phyloP scores from a whole-genome alignment of 441 rosid genomes.

The Gossypium gossypioides region DNA sequence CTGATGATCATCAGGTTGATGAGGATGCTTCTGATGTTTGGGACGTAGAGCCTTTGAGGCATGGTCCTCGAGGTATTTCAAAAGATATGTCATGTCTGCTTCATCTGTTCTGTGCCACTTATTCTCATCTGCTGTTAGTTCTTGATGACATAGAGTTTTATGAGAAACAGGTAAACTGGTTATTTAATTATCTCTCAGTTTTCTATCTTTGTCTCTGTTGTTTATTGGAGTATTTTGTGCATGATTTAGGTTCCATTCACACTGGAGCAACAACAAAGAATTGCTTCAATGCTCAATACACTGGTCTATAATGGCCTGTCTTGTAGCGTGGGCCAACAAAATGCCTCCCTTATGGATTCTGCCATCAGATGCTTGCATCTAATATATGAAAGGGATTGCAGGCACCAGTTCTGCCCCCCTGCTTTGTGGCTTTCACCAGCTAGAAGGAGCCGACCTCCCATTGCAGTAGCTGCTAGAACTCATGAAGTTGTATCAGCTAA shows the following conservation, averaged over 20 bases:
- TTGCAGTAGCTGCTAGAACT: conserved; percentile 87
- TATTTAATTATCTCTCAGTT: conserved; percentile 11
- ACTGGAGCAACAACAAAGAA: conserved; percentile 71
- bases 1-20: conserved; percentile 31
- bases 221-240: conserved; percentile 28
- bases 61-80: conserved; percentile 65
- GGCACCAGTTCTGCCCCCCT: conserved; percentile 82
- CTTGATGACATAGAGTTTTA: conserved; percentile 99
- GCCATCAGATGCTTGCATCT: conserved; percentile 88
- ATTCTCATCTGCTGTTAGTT: conserved; percentile 84
- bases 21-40: conserved; percentile 47
- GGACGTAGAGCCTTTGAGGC: conserved; percentile 64
- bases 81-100: conserved; percentile 69
- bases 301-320: conserved; percentile 74
- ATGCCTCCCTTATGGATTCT: conserved; percentile 69
- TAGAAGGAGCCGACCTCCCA: conserved; percentile 65
- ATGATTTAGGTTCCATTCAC: conserved; percentile 65
- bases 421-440: conserved; percentile 95
- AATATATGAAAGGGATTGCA: conserved; percentile 93
- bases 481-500: conserved; percentile 54
- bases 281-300: conserved; percentile 81
- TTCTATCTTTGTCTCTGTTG: conserved; percentile 16
- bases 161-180: conserved; percentile 72
- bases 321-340: conserved; percentile 35
- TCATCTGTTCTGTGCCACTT: conserved; percentile 82